These are phyloP conservation scores for Trichosanthes truncata DNA, from an alignment of 306 rosid species.

Conservation along the genomic window DNA sequence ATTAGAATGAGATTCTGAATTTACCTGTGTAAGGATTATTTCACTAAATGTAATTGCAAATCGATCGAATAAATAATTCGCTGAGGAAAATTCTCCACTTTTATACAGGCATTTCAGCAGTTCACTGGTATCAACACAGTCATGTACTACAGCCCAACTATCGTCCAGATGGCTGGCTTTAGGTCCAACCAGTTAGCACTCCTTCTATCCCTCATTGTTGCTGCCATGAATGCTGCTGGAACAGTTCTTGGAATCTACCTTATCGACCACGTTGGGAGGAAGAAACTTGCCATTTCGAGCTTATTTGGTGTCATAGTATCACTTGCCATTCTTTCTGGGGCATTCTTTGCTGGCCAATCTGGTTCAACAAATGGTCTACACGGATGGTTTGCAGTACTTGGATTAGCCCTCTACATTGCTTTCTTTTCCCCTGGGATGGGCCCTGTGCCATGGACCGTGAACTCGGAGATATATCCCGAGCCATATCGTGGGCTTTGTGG, in stretches of 20 bases:
- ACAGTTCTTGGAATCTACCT: slow-evolving; percentile 76
- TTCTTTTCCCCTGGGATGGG: slow-evolving; percentile 96
- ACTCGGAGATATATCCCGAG: slow-evolving; percentile 88
- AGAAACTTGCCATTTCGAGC: slow-evolving; percentile 55
- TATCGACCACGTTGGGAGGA: slow-evolving; percentile 67
- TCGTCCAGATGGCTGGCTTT: slow-evolving; percentile 94
- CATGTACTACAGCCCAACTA: slow-evolving; percentile 96
- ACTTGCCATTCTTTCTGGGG: slow-evolving; percentile 40
- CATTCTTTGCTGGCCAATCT: slow-evolving; percentile 49
- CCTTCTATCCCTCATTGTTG: slow-evolving; percentile 66
- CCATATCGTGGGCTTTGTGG: slow-evolving; percentile 74
- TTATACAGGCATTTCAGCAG: slow-evolving; percentile 82
- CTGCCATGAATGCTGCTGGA: slow-evolving; percentile 77
- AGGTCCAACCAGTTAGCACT: slow-evolving; percentile 64
- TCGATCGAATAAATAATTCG: neutral
- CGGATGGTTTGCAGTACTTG: slow-evolving; percentile 69
- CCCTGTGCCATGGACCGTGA: slow-evolving; percentile 86
- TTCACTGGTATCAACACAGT: slow-evolving; percentile 94
- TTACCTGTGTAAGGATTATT: neutral
- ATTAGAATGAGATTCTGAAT: neutral
- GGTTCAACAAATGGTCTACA: slow-evolving; percentile 24
- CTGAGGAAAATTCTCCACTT: neutral
- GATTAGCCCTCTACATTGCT: slow-evolving; percentile 58
- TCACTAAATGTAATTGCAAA: neutral
- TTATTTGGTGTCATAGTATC: slow-evolving; percentile 64